Conservation (phyloP, 352 stramenopile genomes). For the Pythium guiyangense region DNA sequence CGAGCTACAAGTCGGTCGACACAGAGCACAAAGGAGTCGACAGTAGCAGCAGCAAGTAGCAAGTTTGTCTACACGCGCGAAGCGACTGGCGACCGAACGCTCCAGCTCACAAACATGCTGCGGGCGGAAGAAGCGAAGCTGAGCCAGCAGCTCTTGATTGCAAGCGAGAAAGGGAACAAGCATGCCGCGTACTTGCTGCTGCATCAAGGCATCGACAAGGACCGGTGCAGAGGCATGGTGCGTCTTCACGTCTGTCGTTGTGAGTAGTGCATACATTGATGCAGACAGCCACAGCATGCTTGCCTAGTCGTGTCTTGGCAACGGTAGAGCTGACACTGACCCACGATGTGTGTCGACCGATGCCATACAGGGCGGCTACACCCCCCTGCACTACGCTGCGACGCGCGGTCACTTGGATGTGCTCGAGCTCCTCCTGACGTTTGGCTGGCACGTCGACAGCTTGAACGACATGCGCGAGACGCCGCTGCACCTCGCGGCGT, state of each 20-base stretch:
- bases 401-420: constrained; percentile 63
- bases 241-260: not conserved
- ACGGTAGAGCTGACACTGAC: too few species aligned
- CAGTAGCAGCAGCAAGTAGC: not conserved
- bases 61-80: not conserved
- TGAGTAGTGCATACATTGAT: not conserved
- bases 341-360: not conserved
- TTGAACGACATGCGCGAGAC: constrained; percentile 54
- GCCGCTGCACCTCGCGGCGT: constrained; percentile 65
- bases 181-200: constrained; percentile 65
- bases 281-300: not conserved
- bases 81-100: constrained; percentile 14
- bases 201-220: constrained; percentile 50
- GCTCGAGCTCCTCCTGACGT: constrained; percentile 54
- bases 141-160: constrained; percentile 58
- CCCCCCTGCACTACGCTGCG: constrained; percentile 65
- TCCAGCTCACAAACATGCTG: constrained; percentile 37
- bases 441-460: constrained; percentile 49
- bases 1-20: not conserved
- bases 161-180: constrained; percentile 65
- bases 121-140: constrained; percentile 34
- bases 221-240: constrained; percentile 63
- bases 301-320: not conserved
- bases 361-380: constrained; percentile 42
- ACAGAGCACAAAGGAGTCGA: not conserved